These are phyloP conservation scores for Talaromyces trachyspermus DNA, from an alignment of 495 filamentous ascomycete genomes.

Conservation along the genomic window DNA sequence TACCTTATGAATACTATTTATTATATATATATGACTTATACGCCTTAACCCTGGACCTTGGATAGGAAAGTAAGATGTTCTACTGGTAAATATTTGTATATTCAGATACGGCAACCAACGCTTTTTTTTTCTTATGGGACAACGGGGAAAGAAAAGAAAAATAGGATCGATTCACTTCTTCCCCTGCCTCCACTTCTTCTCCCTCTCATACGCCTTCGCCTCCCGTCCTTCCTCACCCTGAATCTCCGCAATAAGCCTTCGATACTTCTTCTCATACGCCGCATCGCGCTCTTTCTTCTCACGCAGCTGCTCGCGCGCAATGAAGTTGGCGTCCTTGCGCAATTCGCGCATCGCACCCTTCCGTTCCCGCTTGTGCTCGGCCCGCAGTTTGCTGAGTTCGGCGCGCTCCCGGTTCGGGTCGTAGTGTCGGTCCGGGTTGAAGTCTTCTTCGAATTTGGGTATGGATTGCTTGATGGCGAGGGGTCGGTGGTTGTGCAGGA, in stretches of 20 bases:
- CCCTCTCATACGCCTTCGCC: constrained; percentile 79
- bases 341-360: constrained; percentile 94
- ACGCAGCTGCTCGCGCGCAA: constrained; percentile 78
- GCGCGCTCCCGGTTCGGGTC: constrained; percentile 83
- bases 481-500: constrained; percentile 83
- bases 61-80: too few species aligned
- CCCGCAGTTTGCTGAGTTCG: constrained; percentile 70
- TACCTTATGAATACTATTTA: too few species aligned
- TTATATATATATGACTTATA: too few species aligned
- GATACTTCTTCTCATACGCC: constrained; percentile 92
- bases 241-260: constrained; percentile 84
- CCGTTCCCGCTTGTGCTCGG: constrained; percentile 86
- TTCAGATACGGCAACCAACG: too few species aligned
- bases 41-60: too few species aligned
- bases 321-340: constrained; percentile 86
- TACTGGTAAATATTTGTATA: too few species aligned
- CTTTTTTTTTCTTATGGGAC: too few species aligned
- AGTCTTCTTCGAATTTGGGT: constrained; percentile 94
- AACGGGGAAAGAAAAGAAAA: too few species aligned
- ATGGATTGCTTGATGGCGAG: constrained; percentile 81
- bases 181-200: constrained; percentile 62
- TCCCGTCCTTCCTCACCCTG: constrained; percentile 87
- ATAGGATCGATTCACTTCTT: too few species aligned
- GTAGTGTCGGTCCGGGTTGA: constrained; percentile 92
- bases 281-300: constrained; percentile 87